Percentiles rank a stretch among this genome's conserved stretches.
These are phyloP conservation scores for Letharia columbiana DNA, from an alignment of 495 filamentous ascomycete genomes.

Conservation along the genomic window DNA sequence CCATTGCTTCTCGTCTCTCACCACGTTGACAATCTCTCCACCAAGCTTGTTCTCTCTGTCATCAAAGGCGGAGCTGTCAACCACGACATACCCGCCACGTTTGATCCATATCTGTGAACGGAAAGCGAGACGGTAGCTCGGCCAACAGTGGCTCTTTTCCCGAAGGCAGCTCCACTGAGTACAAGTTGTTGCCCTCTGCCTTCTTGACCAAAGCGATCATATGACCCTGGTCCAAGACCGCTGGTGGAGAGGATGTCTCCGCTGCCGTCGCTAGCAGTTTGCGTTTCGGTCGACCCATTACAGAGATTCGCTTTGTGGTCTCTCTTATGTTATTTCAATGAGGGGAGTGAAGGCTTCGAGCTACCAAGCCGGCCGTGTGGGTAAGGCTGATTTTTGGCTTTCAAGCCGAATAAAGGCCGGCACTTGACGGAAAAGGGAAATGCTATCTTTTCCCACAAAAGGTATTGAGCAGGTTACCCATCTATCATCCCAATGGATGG, in stretches of 20 bases:
- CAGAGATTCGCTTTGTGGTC: neutral
- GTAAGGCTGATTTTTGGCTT: neutral
- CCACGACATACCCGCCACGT: conserved; percentile 74
- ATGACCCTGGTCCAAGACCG: conserved; percentile 53
- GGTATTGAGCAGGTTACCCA: neutral
- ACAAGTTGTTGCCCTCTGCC: conserved; percentile 80
- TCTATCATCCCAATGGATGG: neutral
- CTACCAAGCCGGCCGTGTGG: neutral
- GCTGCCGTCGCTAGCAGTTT: conserved; percentile 64
- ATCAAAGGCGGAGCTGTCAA: conserved; percentile 60
- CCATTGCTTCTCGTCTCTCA: conserved; percentile 86
- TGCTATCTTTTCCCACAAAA: conserved; percentile 2
- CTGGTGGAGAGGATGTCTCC: conserved; percentile 65
- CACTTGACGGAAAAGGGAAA: neutral
- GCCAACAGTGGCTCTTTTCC: conserved; percentile 52
- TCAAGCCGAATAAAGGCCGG: conserved; percentile 1
- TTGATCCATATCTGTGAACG: conserved; percentile 87
- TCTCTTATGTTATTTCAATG: neutral
- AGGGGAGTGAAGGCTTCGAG: neutral
- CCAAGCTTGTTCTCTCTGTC: conserved; percentile 68
- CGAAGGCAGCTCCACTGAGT: conserved; percentile 57
- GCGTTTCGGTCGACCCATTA: conserved; percentile 68
- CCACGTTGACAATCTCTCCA: conserved; percentile 88
- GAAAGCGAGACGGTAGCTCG: conserved; percentile 75
- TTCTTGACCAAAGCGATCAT: conserved; percentile 67